Evolutionary conservation across 2,329 filamentous ascomycete species (phyloP), one percentile per base, ranked within the genome.

Genomic region (Cladosporium sp.): DNA sequence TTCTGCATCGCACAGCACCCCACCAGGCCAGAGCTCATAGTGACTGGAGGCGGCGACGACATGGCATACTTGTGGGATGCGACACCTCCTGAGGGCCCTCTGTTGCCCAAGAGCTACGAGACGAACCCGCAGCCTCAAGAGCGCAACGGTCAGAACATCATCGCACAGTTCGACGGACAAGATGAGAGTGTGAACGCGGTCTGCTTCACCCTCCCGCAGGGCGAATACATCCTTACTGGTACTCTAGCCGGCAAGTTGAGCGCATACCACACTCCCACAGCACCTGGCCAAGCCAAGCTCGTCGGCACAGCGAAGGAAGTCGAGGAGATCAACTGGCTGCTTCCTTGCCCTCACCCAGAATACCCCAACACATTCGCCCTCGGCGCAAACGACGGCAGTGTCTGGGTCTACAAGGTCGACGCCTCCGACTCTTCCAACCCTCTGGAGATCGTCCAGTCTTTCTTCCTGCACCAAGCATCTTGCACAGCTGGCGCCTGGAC

Each of bases 1-100:
- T 99, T 97, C 83, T 88, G 92, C 80, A 95, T 99, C 77, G 92
- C 94, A 21, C 92, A 97, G 77, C 95, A 99, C 78, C 95, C 95
- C 4, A 82, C 88, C 7, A 85, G 91, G 75, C 87, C 90, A 6
- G 84, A 88, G 24, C 88, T 98, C 67, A 84, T 98, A 67, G 90
- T 93, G 3, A 97, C 95, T 0, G 95, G 95, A 68, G 95, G 93
- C 70, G 90, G 89, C 41, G 90, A 92, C 73, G 95, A 97, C 67
- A 89, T 90, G 24, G 93, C 92, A 64, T 97, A 94, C 81, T 86
- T 99, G 15, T 89, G 96, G 77, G 91, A 97, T 78, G 88, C 88
- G 6, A 88, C 88, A 3, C 88, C 89, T 0, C 82, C 82, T 6
- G 71, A 74, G 44, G 67, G 69, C 18, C 91, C 91, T 11, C 84